A percentile compares a stretch with the other conserved stretches of the same genome.
Evolutionary conservation across 306 rosid genomes (phyloP).

Genomic region (Vigna hirtella): DNA sequence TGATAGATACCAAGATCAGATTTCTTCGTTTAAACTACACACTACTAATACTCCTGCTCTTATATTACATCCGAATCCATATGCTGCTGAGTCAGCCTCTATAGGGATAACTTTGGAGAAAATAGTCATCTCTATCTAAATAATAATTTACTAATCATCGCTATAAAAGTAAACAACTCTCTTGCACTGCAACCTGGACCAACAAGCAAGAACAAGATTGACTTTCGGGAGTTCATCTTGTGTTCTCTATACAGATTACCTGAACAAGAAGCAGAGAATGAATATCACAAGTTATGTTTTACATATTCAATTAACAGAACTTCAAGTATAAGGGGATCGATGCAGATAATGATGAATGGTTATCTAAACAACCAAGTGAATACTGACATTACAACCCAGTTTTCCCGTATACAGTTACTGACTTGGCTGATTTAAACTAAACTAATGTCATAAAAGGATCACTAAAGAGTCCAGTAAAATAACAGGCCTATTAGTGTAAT

Average conservation of each 20-base stretch:
- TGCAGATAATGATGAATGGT: slow-evolving; percentile 14
- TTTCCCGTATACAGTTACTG: no score
- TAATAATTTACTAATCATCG: slow-evolving; percentile 36
- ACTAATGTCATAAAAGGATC: no score
- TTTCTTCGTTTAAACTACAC: slow-evolving; percentile 35
- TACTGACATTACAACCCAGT: not conserved
- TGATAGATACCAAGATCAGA: slow-evolving; percentile 35
- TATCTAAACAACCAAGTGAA: not conserved
- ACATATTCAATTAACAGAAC: slow-evolving; percentile 4
- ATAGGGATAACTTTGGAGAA: slow-evolving; percentile 32
- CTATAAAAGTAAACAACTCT: slow-evolving; percentile 21
- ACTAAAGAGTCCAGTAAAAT: not conserved
- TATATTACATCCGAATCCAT: slow-evolving; percentile 36
- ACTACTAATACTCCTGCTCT: slow-evolving; percentile 27
- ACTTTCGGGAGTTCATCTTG: slow-evolving; percentile 29
- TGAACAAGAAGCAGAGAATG: slow-evolving; percentile 35
- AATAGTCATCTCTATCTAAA: slow-evolving; percentile 30
- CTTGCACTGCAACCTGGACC: slow-evolving; percentile 29
- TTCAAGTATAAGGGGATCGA: not conserved
- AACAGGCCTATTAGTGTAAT: not conserved
- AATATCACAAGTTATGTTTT: slow-evolving; percentile 35
- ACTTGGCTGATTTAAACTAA: no score
- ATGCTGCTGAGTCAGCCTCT: slow-evolving; percentile 43
- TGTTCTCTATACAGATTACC: slow-evolving; percentile 53
- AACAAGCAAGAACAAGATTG: slow-evolving; percentile 38